Conservation (phyloP, 1,139 yeast genomes). For the Diutina scorzettiae region DNA sequence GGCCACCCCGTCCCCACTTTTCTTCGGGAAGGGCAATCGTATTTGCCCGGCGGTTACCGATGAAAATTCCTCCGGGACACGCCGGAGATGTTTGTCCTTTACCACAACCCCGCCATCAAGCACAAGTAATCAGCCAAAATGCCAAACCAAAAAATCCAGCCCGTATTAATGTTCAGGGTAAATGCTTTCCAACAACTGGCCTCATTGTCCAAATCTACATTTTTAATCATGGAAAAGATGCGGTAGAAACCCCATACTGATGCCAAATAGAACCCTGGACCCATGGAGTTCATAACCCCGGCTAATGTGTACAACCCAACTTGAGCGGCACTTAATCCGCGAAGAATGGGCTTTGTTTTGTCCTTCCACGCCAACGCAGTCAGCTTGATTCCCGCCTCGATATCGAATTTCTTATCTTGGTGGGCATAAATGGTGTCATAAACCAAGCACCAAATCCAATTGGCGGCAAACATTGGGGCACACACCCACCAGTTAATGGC, state of each 20-base stretch:
- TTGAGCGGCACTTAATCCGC: constrained; percentile 56
- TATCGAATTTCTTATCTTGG: constrained; percentile 85
- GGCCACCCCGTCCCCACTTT: too few relatives aligned
- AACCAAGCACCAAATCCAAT: constrained; percentile 87
- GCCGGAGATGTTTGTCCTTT: too few relatives aligned
- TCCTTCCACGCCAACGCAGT: constrained; percentile 93
- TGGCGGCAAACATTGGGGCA: constrained; percentile 64
- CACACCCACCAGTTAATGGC: constrained; percentile 65
- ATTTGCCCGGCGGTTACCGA: too few relatives aligned
- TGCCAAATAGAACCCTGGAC: constrained; percentile 70
- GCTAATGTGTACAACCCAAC: constrained; percentile 52
- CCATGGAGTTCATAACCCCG: constrained; percentile 73
- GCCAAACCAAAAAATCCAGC: constrained; percentile 68
- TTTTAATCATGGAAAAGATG: constrained; percentile 49
- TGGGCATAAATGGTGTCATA: constrained; percentile 97
- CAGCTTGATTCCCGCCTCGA: constrained; percentile 83
- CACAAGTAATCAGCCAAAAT: constrained; percentile 61
- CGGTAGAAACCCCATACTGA: constrained; percentile 60
- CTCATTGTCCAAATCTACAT: constrained; percentile 71
- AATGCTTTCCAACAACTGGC: constrained; percentile 75
- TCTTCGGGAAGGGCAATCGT: too few relatives aligned
- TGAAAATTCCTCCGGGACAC: too few relatives aligned
- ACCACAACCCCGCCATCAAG: constrained; percentile 32
- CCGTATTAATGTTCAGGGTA: constrained; percentile 66
- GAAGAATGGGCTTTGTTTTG: constrained; percentile 56